A percentile compares a stretch with the other conserved stretches of the same genome.
Conservation (phyloP, 306 rosid species). For the Dalbergia cochinchinensis region DNA sequence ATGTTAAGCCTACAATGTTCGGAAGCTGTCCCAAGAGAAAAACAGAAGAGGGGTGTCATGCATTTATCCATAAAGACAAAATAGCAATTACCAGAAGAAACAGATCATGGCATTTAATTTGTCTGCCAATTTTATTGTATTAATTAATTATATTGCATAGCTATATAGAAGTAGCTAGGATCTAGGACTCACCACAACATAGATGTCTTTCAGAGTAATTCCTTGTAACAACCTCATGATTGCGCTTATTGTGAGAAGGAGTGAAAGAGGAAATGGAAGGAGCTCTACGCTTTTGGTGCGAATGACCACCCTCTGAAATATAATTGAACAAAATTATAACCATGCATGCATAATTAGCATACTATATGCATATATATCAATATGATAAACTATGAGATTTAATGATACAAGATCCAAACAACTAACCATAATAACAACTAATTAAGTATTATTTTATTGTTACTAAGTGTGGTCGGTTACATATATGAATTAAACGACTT, state of each 20-base stretch:
- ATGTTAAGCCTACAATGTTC: slow-evolving; percentile 75
- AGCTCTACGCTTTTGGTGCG: slow-evolving; percentile 95
- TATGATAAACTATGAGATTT: too few species aligned
- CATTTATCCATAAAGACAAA: slow-evolving; percentile 38
- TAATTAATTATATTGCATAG: too few species aligned
- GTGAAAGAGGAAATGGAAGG: slow-evolving; percentile 84
- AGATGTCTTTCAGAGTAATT: slow-evolving; percentile 66
- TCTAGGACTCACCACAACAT: slow-evolving; percentile 71
- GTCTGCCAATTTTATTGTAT: background rate
- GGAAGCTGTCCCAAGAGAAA: slow-evolving; percentile 66
- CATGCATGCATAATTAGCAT: too few species aligned
- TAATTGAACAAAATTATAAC: background rate
- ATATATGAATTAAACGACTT: too few species aligned
- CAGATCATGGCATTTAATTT: background rate
- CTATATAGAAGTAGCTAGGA: background rate
- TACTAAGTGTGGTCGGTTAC: too few species aligned
- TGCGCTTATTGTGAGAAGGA: slow-evolving; percentile 88
- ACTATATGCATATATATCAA: too few species aligned
- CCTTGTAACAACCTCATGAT: slow-evolving; percentile 84
- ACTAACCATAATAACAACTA: too few species aligned
- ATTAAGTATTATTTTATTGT: too few species aligned
- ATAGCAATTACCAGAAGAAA: slow-evolving; percentile 29
- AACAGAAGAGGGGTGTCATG: too few species aligned
- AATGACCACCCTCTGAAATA: slow-evolving; percentile 71
- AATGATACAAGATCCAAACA: too few species aligned